Evolutionary conservation across 495 filamentous ascomycete species (phyloP), one percentile per base, ranked within the genome.

Genomic region (Letharia lupina): DNA sequence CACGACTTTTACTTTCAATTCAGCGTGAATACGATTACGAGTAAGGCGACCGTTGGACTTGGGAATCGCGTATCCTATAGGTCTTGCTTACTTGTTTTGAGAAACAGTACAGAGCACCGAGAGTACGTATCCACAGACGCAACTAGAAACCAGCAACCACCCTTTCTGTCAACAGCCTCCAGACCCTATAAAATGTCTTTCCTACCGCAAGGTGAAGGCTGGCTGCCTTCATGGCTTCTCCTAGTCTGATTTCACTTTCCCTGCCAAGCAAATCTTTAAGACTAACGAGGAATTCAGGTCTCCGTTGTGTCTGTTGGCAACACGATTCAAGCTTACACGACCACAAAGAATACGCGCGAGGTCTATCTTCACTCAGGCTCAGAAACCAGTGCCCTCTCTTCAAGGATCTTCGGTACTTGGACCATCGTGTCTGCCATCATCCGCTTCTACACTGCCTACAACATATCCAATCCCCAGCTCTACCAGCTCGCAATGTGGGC

Each of bases 351-450:
- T 76, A 91, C 91, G 13, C 82, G 82, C 3, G 86, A 89, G 70
- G 83, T 97, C 70, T 98, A 96, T 73, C 78, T 82, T 65, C 77
- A 75, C 42, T 75, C 75, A 4, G 78, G 80, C 62, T 47, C 79
- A 42, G 80, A 80, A 63, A 76, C 79, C 72, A 78, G 79, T 68
- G 70, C 75, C 75, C 62, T 77, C 67, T 74, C 82, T 76, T 68
- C 66, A 15, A 77, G 94, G 62, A 84, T 90, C 13, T 97, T 98
- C 73, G 95, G 91, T 52, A 96, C 91, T 65, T 99, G 91, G 85
- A 97, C 93, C 0, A 82, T 93, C 68, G 74, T 96, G 60, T 83
- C 87, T 16, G 79, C 83, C 44, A 76, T 96, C 44, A 80, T 98
- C 60, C 85, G 94, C 40, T 72, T 93, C 68, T 95, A 94, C 70